phyloP scores from a whole-genome alignment of 495 filamentous ascomycete genomes.

The Talaromyces stipitatus region DNA sequence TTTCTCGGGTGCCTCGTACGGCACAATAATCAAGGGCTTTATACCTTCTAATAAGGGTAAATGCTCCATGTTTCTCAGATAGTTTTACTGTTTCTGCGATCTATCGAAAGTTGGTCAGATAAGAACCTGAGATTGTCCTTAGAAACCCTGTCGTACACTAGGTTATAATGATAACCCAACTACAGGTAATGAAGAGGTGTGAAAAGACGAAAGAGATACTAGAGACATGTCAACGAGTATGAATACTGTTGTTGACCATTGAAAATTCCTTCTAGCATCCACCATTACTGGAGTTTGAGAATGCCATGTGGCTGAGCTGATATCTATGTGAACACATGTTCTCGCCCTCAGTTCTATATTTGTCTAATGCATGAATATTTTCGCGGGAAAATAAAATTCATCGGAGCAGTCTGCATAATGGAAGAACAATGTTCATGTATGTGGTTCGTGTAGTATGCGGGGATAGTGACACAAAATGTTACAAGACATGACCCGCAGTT shows the following conservation, averaged over 20 bases:
- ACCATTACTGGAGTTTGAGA: background rate
- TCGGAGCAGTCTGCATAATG: background rate
- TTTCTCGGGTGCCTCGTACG: background rate
- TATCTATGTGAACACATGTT: background rate
- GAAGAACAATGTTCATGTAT: background rate
- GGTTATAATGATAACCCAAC: too few relatives aligned
- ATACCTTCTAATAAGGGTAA: background rate
- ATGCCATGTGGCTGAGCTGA: background rate
- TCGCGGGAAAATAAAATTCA: background rate
- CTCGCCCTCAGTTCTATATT: background rate
- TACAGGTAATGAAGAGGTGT: too few relatives aligned
- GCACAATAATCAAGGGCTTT: background rate
- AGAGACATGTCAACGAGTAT: background rate
- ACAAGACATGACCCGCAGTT: background rate
- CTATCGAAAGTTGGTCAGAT: too few relatives aligned
- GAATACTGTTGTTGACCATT: background rate
- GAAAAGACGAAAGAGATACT: too few relatives aligned
- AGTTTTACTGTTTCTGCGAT: too few relatives aligned
- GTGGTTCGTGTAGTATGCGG: background rate
- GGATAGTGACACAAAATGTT: background rate
- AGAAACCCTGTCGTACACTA: too few relatives aligned
- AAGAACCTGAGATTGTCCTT: too few relatives aligned
- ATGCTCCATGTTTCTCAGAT: background rate
- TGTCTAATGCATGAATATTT: background rate
- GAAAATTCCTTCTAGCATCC: background rate